phyloP scores from a whole-genome alignment of 2,329 filamentous ascomycete genomes.

The Stylonectria norvegica region DNA sequence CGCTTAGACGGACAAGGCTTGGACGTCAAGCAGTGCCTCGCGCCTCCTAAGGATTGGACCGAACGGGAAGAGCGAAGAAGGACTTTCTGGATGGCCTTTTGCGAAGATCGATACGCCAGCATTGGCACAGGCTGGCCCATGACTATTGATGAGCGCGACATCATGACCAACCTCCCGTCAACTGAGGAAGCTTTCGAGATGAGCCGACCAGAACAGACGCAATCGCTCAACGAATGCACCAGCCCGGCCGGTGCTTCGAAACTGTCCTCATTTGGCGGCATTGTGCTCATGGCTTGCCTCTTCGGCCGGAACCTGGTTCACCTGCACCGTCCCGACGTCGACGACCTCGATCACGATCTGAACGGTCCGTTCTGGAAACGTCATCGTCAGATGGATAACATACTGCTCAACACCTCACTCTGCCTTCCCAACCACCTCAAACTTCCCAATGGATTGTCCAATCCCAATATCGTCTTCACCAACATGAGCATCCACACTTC shows the following conservation, averaged over 20 bases:
- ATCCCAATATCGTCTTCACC: slow-evolving; percentile 84
- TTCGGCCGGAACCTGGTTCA: slow-evolving; percentile 91
- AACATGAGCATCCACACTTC: slow-evolving; percentile 98
- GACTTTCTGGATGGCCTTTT: slow-evolving; percentile 95
- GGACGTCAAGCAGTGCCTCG: slow-evolving; percentile 89
- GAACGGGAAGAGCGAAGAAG: slow-evolving; percentile 86
- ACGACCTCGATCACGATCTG: slow-evolving; percentile 81
- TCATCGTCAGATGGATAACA: slow-evolving; percentile 83
- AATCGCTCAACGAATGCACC: slow-evolving; percentile 67
- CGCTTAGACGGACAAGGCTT: slow-evolving; percentile 76
- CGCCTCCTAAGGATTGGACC: slow-evolving; percentile 86
- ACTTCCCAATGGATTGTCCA: slow-evolving; percentile 68
- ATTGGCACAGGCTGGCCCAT: slow-evolving; percentile 98
- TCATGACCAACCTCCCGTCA: slow-evolving; percentile 78
- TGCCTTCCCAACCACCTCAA: slow-evolving; percentile 78
- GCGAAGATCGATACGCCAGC: slow-evolving; percentile 85
- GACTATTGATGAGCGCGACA: slow-evolving; percentile 87
- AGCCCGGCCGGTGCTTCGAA: slow-evolving; percentile 67
- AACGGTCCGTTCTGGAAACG: slow-evolving; percentile 96
- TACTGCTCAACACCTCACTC: slow-evolving; percentile 81
- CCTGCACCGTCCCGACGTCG: slow-evolving; percentile 77
- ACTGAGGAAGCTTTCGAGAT: slow-evolving; percentile 82
- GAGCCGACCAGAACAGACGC: slow-evolving; percentile 69
- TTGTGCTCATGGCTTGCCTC: slow-evolving; percentile 81
- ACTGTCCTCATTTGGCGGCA: slow-evolving; percentile 73